Evolutionary conservation across 148 eudicot genomes (phyloP).

Genomic region (Rhododendron molle): DNA sequence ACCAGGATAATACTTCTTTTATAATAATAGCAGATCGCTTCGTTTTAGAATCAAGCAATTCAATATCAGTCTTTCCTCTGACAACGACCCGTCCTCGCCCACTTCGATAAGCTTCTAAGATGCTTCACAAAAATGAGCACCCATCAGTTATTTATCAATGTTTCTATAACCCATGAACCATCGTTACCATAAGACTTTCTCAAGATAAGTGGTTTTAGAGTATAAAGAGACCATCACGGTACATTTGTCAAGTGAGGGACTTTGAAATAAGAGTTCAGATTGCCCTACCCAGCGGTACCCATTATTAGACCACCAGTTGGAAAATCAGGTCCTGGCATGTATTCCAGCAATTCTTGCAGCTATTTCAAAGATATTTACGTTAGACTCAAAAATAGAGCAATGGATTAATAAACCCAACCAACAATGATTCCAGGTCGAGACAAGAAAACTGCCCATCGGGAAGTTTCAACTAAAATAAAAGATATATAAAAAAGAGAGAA

Average conservation of each 20-base stretch:
- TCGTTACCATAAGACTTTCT: background rate
- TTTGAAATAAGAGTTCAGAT: background rate
- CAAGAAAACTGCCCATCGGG: background rate
- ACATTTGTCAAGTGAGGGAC: background rate
- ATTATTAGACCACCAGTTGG: constrained; percentile 96
- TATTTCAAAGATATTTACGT: constrained; percentile 23
- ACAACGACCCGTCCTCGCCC: constrained; percentile 87
- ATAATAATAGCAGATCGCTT: constrained; percentile 80
- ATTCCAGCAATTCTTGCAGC: constrained; percentile 93
- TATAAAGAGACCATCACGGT: background rate
- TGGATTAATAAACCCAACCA: background rate
- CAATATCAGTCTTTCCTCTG: constrained; percentile 90
- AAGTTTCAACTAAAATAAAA: background rate
- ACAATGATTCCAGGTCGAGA: background rate
- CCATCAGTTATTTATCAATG: constrained; percentile 11
- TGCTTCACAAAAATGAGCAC: constrained; percentile 38
- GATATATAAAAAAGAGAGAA: background rate
- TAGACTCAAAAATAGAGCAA: background rate
- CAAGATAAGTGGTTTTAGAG: background rate
- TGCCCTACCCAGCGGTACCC: constrained; percentile 82
- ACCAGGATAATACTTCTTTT: constrained; percentile 55
- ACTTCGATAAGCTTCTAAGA: constrained; percentile 85
- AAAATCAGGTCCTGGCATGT: constrained; percentile 98
- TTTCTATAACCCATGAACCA: background rate
- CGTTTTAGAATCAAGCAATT: constrained; percentile 66